Base-by-base conservation (phyloP, 225 moss, liverwort and hornwort species). In the Ulota crispa region DNA sequence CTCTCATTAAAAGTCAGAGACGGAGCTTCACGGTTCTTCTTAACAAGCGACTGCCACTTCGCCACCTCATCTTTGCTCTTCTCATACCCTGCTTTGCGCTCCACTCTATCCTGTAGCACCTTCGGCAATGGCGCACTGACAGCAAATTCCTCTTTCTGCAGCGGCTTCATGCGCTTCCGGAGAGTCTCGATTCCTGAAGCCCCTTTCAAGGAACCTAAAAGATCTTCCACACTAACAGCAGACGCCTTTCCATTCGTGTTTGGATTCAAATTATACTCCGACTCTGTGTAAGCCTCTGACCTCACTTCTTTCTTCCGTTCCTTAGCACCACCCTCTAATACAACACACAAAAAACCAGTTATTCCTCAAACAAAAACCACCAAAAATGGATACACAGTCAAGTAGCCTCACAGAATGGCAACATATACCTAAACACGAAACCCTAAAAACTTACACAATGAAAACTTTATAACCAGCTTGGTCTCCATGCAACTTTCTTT, bases 1-100 rank as follows among this genome's bases (percentile, higher is more conserved):
- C 82, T 89, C 76, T 86, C 82, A 78, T 92, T 93, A 60, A 99
- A 92, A 27, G 80, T 23, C 36, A 90, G 84, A 32, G 94, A 83
- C 36, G 92, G 86, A 42, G 99, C 94, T 81, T 99, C 94, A 67
- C 96, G 89, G 54, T 99, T 99, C 83, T 78, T 78, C 89, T 95
- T 96, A 4, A 99, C 96, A 31, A 89, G 78, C 12, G 88, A 68
- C 79, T 87, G 86, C 99, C 99, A 99, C 64, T 89, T 91, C 0
- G 91, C 82, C 27, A 99, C 85, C 68, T 95, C 99, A 8, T 92
- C 94, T 75, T 84, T 89, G 31, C 91, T 94, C 70, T 93, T 92
- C 81, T 91, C 84, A 73, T 99, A 99, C 45, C 93, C 96, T 71
- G 86, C 90, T 83, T 91, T 88, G 82, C 99, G 92, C 57, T 94